Evolutionary conservation across 352 stramenopile genomes (phyloP), one percentile per base, ranked within the genome.

Genomic region (Globisporangium middletonii): DNA sequence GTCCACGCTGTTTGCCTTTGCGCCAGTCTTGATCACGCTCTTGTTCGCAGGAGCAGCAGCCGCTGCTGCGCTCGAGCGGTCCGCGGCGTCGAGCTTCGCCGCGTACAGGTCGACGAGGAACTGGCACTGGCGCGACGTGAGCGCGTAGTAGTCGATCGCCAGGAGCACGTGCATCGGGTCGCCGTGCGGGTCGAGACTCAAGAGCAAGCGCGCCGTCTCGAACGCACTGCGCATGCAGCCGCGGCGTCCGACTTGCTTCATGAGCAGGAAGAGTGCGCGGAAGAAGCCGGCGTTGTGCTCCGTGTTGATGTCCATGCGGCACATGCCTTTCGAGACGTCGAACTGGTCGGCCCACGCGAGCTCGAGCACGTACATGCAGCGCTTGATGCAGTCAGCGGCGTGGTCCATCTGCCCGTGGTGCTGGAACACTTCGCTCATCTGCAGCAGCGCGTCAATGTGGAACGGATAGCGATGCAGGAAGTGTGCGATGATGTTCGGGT

Each of bases 351-450:
- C 78, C 84, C 84, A 94, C 19, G 84, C 82, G 12, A 94, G 67
- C 57, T 94, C 84, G 9, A 92, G 64, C 28, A 89, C 73, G 53
- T 89, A 94, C 65, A 94, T 84, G 57, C 84, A 92, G 19, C 80
- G 75, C 67, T 94, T 92, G 60, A 94, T 92, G 58, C 80, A 91
- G 56, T 94, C 85, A 0, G 75, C 67, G 0, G 85, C 78, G 46
- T 94, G 81, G 42, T 94, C 85, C 77, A 93, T 94, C 52, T 94
- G 85, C 2, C 85, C 85, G 50, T 94, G 85, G 54, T 94, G 85
- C 64, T 94, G 85, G 57, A 90, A 93, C 28, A 94, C 80, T 62
- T 93, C 81, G 51, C 77, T 92, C 80, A 94, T 93, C 55, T 89
- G 86, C 6, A 94, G 69, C 42, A 93, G 65, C 26, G 85, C 83